Conservation (phyloP, 2,329 filamentous ascomycete species). For the Aspergillus quadricinctus region DNA sequence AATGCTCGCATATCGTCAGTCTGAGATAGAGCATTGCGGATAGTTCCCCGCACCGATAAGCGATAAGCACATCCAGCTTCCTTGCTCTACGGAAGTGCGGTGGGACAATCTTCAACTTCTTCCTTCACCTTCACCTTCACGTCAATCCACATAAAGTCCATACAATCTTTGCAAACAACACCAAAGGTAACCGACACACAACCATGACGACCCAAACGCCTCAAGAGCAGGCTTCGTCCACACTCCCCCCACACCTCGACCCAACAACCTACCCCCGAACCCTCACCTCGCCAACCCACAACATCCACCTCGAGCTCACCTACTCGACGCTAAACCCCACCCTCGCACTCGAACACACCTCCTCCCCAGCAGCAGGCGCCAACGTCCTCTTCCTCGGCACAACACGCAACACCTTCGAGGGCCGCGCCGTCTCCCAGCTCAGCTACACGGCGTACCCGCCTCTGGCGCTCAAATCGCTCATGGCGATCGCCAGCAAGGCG, state of each 20-base stretch:
- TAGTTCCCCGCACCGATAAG: not conserved
- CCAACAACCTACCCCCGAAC: constrained; percentile 39
- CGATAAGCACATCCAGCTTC: not conserved
- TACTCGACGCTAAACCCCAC: constrained; percentile 37
- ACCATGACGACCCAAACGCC: not conserved
- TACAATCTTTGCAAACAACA: not conserved
- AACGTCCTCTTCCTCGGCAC: constrained; percentile 46
- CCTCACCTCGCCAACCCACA: constrained; percentile 22
- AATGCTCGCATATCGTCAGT: not conserved
- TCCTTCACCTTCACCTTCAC: not conserved
- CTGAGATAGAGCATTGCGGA: not conserved
- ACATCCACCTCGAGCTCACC: constrained; percentile 42
- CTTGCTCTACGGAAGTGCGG: not conserved
- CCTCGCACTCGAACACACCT: constrained; percentile 30
- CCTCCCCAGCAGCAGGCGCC: constrained; percentile 41
- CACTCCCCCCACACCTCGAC: constrained; percentile 30
- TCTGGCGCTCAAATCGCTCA: constrained; percentile 39
- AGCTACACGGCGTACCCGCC: constrained; percentile 43
- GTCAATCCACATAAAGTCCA: not conserved
- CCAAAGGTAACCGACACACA: not conserved
- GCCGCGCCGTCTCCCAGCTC: constrained; percentile 39
- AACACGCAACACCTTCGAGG: constrained; percentile 41
- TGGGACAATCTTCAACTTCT: not conserved
- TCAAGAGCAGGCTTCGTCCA: not conserved
- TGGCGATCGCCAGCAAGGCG: constrained; percentile 37